Evolutionary conservation across 2,329 filamentous ascomycete species (phyloP), one percentile per base, ranked within the genome.

Genomic region (Colletotrichum phormii): DNA sequence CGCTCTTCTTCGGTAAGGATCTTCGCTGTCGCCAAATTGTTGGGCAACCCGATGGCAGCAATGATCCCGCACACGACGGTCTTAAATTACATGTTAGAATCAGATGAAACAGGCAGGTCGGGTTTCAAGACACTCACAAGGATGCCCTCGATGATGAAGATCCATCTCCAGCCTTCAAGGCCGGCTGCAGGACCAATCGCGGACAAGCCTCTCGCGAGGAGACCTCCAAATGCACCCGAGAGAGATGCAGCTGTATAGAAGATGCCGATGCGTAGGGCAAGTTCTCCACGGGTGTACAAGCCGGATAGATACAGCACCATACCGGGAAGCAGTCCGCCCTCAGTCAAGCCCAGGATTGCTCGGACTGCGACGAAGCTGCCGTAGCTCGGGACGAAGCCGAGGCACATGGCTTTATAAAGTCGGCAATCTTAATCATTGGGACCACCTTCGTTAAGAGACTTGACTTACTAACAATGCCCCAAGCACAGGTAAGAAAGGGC

Each of bases 181-280:
- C 87, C 87, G 1, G 87, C 89, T 4, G 83, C 80, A 0, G 85
- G 84, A 0, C 86, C 89, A 70, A 93, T 91, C n/a, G 88, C 86
- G 0, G 88, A 87, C 6, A 93, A 82, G 0, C 90, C 91, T 11
- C 89, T 85, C 8, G 91, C 91, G 7, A 92, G 83, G 0, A 93
- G 84, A 6, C 89, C 90, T 33, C 90, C 90, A 77, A 92, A 92
- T 1, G 90, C 90, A 2, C 90, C 90, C 0, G 89, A 91, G 5
- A 93, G 80, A 1, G 90, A 91, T 0, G 91, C 90, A 1, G 90
- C 90, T 0, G 90, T 92, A 78, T 92, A 93, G 77, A 93, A 93
- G 6, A 93, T 82, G 35, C 90, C 91, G 62, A 93, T 91, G 5
- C 91, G 85, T 49, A 92, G 79, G 0, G 90, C 89, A 74, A 92